Percentiles rank a stretch among this genome's conserved stretches.
Conservation (phyloP, 371 early-diverging fungal genomes). For the Mucor irregularis region DNA sequence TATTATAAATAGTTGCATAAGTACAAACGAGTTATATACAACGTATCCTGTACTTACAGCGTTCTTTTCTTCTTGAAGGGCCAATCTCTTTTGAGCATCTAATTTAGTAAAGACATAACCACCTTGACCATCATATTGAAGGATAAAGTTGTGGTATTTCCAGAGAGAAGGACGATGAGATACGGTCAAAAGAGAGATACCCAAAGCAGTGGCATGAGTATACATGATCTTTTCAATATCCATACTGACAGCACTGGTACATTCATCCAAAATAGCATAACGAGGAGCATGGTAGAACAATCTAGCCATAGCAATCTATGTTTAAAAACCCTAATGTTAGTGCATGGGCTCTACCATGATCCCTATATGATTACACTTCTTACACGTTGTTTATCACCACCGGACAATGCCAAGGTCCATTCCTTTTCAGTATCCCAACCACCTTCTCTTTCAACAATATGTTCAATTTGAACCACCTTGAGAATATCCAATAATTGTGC, state of each 20-base stretch:
- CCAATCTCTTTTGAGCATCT: slow-evolving; percentile 86
- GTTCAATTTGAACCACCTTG: slow-evolving; percentile 72
- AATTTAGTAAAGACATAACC: slow-evolving; percentile 84
- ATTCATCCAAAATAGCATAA: slow-evolving; percentile 90
- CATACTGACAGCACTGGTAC: slow-evolving; percentile 91
- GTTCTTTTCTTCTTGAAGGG: slow-evolving; percentile 74
- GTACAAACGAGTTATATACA: neutral
- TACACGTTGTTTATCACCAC: slow-evolving; percentile 87
- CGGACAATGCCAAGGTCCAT: slow-evolving; percentile 83
- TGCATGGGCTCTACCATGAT: too few relatives aligned
- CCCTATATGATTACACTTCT: too few relatives aligned
- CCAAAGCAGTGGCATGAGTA: slow-evolving; percentile 79
- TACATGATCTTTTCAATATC: slow-evolving; percentile 91
- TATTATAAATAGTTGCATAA: neutral
- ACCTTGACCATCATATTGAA: slow-evolving; percentile 90
- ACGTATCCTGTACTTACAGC: slow-evolving; percentile 58
- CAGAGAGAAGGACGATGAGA: slow-evolving; percentile 87
- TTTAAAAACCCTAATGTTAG: too few relatives aligned
- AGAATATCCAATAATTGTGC: slow-evolving; percentile 70
- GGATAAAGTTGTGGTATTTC: slow-evolving; percentile 84
- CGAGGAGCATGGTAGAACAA: slow-evolving; percentile 90
- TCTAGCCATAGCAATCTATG: slow-evolving; percentile 84
- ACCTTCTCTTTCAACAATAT: slow-evolving; percentile 85
- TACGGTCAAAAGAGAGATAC: slow-evolving; percentile 86
- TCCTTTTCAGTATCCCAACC: slow-evolving; percentile 87